phyloP scores from a whole-genome alignment of 345 rosid genomes.

The Arabis alpina region DNA sequence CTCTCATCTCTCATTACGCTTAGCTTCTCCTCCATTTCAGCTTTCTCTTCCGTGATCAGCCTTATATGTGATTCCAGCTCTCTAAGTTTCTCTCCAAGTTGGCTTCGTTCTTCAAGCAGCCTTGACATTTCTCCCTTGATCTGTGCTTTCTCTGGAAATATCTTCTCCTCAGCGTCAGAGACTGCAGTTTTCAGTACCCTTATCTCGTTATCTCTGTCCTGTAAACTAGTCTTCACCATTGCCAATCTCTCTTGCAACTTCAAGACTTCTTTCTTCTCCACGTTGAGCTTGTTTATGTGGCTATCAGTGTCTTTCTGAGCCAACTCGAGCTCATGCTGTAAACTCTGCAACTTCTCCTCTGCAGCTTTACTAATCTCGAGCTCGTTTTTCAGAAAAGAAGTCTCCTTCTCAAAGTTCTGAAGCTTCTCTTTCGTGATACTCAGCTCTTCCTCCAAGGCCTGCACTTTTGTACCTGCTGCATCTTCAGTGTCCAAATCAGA shows the following conservation, averaged over 20 bases:
- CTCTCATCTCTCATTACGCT: constrained; percentile 53
- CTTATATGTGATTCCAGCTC: constrained; percentile 70
- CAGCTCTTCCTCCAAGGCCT: constrained; percentile 51
- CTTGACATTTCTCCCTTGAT: constrained; percentile 64
- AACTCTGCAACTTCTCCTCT: constrained; percentile 39
- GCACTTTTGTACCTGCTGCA: constrained; percentile 27
- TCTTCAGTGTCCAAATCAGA: constrained; percentile 39
- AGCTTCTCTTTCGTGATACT: constrained; percentile 57
- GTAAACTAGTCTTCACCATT: constrained; percentile 61
- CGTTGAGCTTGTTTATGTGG: constrained; percentile 56
- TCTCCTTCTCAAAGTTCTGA: constrained; percentile 54
- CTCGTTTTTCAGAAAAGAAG: constrained; percentile 50
- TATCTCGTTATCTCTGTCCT: constrained; percentile 73
- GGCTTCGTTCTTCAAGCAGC: constrained; percentile 52
- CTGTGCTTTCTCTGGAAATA: constrained; percentile 65
- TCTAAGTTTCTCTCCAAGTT: constrained; percentile 54
- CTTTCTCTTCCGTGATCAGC: constrained; percentile 52
- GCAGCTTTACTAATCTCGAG: constrained; percentile 44
- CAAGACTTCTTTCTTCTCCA: constrained; percentile 57
- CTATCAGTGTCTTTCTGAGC: constrained; percentile 54
- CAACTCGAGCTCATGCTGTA: constrained; percentile 54
- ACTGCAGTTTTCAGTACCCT: constrained; percentile 57
- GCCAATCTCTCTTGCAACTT: constrained; percentile 64
- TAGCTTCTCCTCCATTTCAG: constrained; percentile 48
- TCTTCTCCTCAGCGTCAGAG: constrained; percentile 67